Conservation (phyloP, 768 basidiomycete genomes). For the Suillus sp. region DNA sequence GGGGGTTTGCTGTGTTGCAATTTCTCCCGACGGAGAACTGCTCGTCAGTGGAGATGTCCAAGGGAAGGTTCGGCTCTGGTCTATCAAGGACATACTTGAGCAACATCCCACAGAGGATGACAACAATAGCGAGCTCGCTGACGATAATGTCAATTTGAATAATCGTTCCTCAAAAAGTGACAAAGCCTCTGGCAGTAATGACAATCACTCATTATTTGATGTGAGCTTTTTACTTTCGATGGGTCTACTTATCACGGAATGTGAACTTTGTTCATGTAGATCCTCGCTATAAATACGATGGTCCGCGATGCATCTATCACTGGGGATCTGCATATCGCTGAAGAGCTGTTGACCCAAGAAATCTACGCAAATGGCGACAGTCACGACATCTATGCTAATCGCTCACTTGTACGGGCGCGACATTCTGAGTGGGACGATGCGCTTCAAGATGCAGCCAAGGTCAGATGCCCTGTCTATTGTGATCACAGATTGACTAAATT, state of each 20-base stretch:
- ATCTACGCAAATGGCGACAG: neutral
- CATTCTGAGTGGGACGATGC: neutral
- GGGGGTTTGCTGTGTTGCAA: neutral
- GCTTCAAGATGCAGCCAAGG: neutral
- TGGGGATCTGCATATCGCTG: neutral
- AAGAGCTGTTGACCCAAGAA: neutral
- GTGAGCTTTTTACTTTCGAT: neutral
- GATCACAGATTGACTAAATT: neutral
- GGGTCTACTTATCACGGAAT: neutral
- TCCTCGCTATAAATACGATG: neutral
- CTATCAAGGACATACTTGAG: neutral
- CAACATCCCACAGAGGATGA: neutral
- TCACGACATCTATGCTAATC: neutral
- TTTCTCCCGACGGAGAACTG: neutral
- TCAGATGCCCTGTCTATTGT: neutral
- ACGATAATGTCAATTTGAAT: neutral
- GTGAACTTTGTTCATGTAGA: neutral
- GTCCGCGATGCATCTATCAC: neutral
- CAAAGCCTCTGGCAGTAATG: neutral
- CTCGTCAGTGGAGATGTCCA: conserved; percentile 18
- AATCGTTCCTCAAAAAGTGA: neutral
- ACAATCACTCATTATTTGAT: neutral
- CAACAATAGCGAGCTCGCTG: neutral
- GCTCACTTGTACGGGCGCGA: neutral
- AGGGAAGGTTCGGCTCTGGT: conserved; percentile 9